A percentile compares a stretch with the other conserved stretches of the same genome.
phyloP scores from a whole-genome alignment of 495 filamentous ascomycete species.

The Aspergillus affinis region DNA sequence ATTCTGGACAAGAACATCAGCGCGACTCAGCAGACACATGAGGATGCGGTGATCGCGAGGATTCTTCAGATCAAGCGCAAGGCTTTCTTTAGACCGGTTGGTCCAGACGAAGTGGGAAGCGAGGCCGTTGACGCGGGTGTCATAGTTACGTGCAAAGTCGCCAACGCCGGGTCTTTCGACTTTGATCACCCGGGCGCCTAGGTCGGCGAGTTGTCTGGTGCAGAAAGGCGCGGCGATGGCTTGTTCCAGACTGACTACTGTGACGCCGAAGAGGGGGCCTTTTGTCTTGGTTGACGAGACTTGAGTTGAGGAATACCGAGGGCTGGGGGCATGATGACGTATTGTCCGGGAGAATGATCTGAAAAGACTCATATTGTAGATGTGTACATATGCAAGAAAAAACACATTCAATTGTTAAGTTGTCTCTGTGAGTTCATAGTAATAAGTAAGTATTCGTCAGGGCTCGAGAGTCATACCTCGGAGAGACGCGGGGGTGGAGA shows the following conservation, averaged over 20 bases:
- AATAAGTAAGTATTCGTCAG: too few species aligned
- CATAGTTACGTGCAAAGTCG: conserved; percentile 52
- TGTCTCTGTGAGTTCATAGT: too few species aligned
- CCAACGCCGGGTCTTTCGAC: conserved; percentile 48
- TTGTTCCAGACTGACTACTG: conserved; percentile 53
- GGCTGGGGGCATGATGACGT: not conserved
- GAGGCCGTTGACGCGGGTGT: conserved; percentile 45
- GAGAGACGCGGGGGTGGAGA: not conserved
- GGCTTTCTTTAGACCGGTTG: conserved; percentile 51
- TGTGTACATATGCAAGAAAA: too few species aligned
- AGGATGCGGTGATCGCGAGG: conserved; percentile 38
- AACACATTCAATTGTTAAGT: not conserved
- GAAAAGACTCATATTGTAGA: not conserved
- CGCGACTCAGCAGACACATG: conserved; percentile 42
- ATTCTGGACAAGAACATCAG: conserved; percentile 54
- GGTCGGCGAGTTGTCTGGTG: conserved; percentile 51
- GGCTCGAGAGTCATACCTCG: not conserved
- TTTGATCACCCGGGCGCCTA: conserved; percentile 54
- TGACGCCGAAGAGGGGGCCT: conserved; percentile 44
- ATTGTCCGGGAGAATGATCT: not conserved
- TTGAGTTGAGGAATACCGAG: conserved; percentile 6
- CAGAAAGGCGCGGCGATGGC: conserved; percentile 54
- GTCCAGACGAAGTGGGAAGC: conserved; percentile 55
- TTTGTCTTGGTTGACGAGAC: conserved; percentile 3
- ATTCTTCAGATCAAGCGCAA: conserved; percentile 49